Base-by-base conservation (phyloP, 2,329 filamentous ascomycete species). In the Cladophialophora yegresii region DNA sequence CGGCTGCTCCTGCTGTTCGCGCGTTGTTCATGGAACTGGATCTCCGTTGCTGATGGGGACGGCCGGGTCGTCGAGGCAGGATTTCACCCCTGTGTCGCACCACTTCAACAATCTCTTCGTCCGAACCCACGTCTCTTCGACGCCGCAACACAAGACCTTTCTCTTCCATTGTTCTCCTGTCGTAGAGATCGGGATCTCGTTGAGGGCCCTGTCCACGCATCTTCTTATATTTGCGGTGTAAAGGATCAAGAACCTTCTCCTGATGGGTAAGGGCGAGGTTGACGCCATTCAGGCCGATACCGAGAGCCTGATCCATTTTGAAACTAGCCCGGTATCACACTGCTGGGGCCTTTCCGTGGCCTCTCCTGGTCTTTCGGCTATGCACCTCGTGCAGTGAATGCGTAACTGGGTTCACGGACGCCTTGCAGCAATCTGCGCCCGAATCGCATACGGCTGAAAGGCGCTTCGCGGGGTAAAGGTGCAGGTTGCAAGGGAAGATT, bases 101-200 rank as follows among this genome's bases (percentile, higher is more conserved):
- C 10, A 68, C 64, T 53, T 71, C 71, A 4, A 72, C 69, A 26
- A 72, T 71, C 57, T 72, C 67, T 63, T 72, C 71, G 58, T 72
- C 71, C 16, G 70, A 65, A 23, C 33, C 65, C 2, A 72, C 71
- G 45, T 72, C 69, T 3, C 64, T 56, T 12, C 71, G 66, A 20
- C 66, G 67, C 32, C 70, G 70, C 9, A 72, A 58, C 10, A 71
- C 65, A 22, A 68, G 65, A 40, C 71, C 71, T 53, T 69, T 67
- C 53, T 72, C 69, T 64, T 72, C 71, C 55, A 66, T 66, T 3
- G 67, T 68, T 12, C 62, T 40, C n/a, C 51, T 32, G 40, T 71
- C 66, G 23, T 63, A 43, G 40, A 70, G 43, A 30, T 68, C 61
- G 16, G 60, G 60, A 56, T 71, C 69, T 16, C 64, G 62, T 43